Base-by-base conservation (phyloP, 371 early-diverging fungal genomes). In the Syncephalis plumigaleata region DNA sequence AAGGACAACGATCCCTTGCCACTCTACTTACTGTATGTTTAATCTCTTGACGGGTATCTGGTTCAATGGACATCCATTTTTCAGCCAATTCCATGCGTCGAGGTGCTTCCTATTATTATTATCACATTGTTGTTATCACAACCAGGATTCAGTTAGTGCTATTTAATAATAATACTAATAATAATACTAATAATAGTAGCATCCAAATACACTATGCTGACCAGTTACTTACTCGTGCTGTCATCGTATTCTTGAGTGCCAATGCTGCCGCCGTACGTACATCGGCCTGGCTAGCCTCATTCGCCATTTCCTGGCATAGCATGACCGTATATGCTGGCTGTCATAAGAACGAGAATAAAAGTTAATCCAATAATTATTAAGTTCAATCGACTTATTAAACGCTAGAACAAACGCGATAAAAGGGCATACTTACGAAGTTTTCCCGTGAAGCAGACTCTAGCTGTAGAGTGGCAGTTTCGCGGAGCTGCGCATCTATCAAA, bases 201-300 rank as follows among this genome's bases (percentile, higher is more conserved):
- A 13, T 26, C 13, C n/a, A 23, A 44, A 23, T 44, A 7, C 11
- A 3, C 3, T 23, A 2, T 8, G 22, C 26, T 23, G 22, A 2
- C 22, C 39, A 31, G 17, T 21, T 26, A 54, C 62, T 45, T 70
- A 86, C 91, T 72, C 77, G 85, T 55, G 91, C 81, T 20, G 77
- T 65, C 55, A 95, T 59, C 40, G 84, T 70, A 59, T 95, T 95
- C 73, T 95, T 95, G 53, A 95, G 61, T 26, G 81, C 79, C 52
- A 95, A 64, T 65, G 87, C 96, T 38, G 94, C 90, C 23, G 84
- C 75, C 45, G 62, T 66, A 47, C 89, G 74, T 59, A 85, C 73
- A 43, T 67, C 55, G 20, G 71, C 60, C 38, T 63, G 64, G 46
- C 63, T 66, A 52, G 68, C 66, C 57, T 86, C 88, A 56, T 72